A percentile compares a stretch with the other conserved stretches of the same genome.
phyloP scores from a whole-genome alignment of 2,329 filamentous ascomycete species.

The Apiospora marii region DNA sequence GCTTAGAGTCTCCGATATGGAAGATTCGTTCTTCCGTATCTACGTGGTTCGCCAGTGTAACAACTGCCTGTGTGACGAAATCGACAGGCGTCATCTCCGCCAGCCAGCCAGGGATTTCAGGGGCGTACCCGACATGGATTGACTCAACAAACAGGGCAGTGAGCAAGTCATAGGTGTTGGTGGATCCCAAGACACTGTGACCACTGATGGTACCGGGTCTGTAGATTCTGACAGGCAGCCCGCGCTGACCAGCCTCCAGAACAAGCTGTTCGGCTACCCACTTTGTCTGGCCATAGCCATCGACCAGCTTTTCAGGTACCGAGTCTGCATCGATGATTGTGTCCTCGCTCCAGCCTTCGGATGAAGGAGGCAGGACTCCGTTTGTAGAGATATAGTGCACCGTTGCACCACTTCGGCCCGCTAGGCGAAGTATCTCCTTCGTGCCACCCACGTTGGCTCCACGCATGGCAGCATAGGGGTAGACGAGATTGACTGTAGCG shows the following conservation, averaged over 20 bases:
- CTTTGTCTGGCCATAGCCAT: slow-evolving; percentile 82
- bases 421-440: slow-evolving; percentile 75
- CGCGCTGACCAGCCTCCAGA: slow-evolving; percentile 71
- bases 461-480: slow-evolving; percentile 79
- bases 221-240: slow-evolving; percentile 74
- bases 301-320: slow-evolving; percentile 72
- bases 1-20: slow-evolving; percentile 77
- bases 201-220: slow-evolving; percentile 81
- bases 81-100: slow-evolving; percentile 87
- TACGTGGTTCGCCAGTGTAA: slow-evolving; percentile 71
- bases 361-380: slow-evolving; percentile 76
- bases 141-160: slow-evolving; percentile 81
- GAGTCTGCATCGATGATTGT: slow-evolving; percentile 71
- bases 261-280: slow-evolving; percentile 83
- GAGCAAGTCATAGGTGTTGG: slow-evolving; percentile 80
- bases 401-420: slow-evolving; percentile 71
- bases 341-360: slow-evolving; percentile 75
- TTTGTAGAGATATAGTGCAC: slow-evolving; percentile 84
- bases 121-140: slow-evolving; percentile 73
- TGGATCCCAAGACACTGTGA: slow-evolving; percentile 76
- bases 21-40: slow-evolving; percentile 71
- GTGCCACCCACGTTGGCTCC: slow-evolving; percentile 83
- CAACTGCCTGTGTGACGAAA: slow-evolving; percentile 78
- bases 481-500: slow-evolving; percentile 81
- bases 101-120: slow-evolving; percentile 77